Evolutionary conservation across 139 green algal species (phyloP), one percentile per base, ranked within the genome.

Genomic region (Auxenochlorella pyrenoidosa): DNA sequence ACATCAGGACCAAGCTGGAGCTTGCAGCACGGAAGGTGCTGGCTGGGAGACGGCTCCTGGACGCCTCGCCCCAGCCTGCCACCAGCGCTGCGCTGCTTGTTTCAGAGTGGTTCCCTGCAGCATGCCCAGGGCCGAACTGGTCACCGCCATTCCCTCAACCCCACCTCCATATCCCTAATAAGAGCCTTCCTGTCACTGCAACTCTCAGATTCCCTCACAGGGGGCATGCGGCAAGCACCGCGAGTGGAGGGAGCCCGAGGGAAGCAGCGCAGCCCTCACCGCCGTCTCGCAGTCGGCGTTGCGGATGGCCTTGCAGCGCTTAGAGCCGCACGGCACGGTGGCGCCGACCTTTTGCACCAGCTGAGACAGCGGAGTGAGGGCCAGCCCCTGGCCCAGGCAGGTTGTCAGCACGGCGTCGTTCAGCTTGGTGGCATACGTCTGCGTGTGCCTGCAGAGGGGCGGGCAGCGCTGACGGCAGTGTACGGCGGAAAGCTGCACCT

Each of bases 381-480:
- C 21, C 71, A 78, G 71, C 51, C 19, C 36, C 75, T 36, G 43
- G 4, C 26, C 30, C 75, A 63, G 32, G 79, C 54, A 82, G 76
- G 24, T 70, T 30, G 38, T 24, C 28, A 76, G 28, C 8, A 85
- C 19, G 40, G 43, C 28, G 41, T 60, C 44, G 63, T 85, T 85
- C 80, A 85, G 80, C 38, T 72, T 72, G 80, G 59, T 85, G 63
- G 72, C 43, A 65, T 60, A 75, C 5, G 80, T 70, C 26, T 76
- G 54, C 30, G 80, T 26, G 80, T 85, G 80, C 80, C 80, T 85
- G 80, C 77, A 51, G 30, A 75, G 34, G 38, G 15, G 65, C 2
- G 65, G 21, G 12, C 28, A 22, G 65, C 1, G 5, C 30, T 1
- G 36, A 77, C 5, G 10, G 36, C 3, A 43, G 36, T 51, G n/a